Percentiles rank a stretch among this genome's conserved stretches.
These are phyloP conservation scores for Cladorrhinum sp. DNA, from an alignment of 2,329 filamentous ascomycete species.

Conservation along the genomic window DNA sequence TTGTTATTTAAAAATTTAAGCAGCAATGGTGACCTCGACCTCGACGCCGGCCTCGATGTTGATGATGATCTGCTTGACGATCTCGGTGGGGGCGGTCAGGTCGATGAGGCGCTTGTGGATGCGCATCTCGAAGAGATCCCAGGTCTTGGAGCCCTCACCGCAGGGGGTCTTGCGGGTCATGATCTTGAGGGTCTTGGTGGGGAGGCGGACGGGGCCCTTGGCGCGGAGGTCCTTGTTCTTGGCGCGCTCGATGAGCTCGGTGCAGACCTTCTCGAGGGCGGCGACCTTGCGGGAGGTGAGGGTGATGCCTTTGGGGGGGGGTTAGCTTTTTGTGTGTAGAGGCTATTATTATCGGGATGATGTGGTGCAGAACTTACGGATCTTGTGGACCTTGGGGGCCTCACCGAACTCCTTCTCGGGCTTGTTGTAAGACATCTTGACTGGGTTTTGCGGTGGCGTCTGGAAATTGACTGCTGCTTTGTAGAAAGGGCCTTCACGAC, in stretches of 20 bases:
- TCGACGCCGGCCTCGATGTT: constrained; percentile 93
- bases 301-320: constrained; percentile 28
- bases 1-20: constrained; percentile 72
- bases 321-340: too few relatives aligned
- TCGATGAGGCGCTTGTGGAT: constrained; percentile 99
- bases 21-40: constrained; percentile 89
- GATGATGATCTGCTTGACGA: constrained; percentile 95
- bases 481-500: constrained; percentile 63
- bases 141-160: constrained; percentile 99
- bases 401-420: constrained; percentile 90
- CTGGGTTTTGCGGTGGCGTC: constrained; percentile 19
- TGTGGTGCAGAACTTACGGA: constrained; percentile 15
- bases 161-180: constrained; percentile 94
- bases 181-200: constrained; percentile 32
- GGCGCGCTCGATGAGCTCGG: constrained; percentile 96
- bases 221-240: constrained; percentile 97
- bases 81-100: constrained; percentile 95
- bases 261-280: constrained; percentile 96
- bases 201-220: constrained; percentile 86
- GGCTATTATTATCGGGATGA: not conserved
- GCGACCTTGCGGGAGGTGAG: constrained; percentile 80
- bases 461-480: constrained; percentile 11
- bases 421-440: constrained; percentile 91
- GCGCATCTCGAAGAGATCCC: constrained; percentile 98
- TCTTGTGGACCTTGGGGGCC: constrained; percentile 51